Conservation (phyloP, 2,329 filamentous ascomycete species). For the Alternaria sp. region DNA sequence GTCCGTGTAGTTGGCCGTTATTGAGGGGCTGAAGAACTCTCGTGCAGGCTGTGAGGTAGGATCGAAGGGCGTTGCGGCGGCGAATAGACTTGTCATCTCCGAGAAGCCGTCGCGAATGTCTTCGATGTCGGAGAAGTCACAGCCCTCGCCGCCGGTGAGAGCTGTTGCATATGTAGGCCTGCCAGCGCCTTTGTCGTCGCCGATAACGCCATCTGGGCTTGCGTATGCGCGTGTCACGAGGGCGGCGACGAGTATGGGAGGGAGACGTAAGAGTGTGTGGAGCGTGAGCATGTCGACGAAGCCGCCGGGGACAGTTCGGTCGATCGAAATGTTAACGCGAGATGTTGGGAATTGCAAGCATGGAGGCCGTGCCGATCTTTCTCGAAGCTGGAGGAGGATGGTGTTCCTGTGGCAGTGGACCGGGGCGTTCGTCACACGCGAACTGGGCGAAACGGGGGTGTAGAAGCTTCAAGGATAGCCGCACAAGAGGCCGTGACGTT, state of each 20-base stretch:
- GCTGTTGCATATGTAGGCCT: constrained; percentile 32
- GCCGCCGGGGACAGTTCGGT: constrained; percentile 7
- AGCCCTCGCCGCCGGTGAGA: constrained; percentile 45
- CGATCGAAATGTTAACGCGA: constrained; percentile 10
- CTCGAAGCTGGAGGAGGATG: constrained; percentile 1
- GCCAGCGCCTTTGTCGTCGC: constrained; percentile 27
- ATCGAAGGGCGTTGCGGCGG: constrained; percentile 35
- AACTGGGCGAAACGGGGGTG: constrained; percentile 3
- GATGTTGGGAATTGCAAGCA: constrained; percentile 7
- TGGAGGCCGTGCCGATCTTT: constrained; percentile 14
- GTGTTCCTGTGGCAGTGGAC: constrained; percentile 1
- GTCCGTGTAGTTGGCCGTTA: constrained; percentile 37
- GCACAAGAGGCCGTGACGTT: constrained; percentile 3
- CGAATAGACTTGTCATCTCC: constrained; percentile 45
- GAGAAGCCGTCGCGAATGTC: constrained; percentile 42
- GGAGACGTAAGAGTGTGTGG: constrained; percentile 30
- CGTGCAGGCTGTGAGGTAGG: constrained; percentile 31
- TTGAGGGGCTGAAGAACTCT: constrained; percentile 42
- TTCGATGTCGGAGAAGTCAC: constrained; percentile 35
- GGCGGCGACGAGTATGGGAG: constrained; percentile 29
- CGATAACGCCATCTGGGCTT: constrained; percentile 35
- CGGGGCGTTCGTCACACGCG: constrained; percentile 1
- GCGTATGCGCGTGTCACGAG: constrained; percentile 37
- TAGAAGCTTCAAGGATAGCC: constrained; percentile 5
- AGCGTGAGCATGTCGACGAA: constrained; percentile 34